phyloP scores from a whole-genome alignment of 495 filamentous ascomycete species.

The Neurospora cerealis region DNA sequence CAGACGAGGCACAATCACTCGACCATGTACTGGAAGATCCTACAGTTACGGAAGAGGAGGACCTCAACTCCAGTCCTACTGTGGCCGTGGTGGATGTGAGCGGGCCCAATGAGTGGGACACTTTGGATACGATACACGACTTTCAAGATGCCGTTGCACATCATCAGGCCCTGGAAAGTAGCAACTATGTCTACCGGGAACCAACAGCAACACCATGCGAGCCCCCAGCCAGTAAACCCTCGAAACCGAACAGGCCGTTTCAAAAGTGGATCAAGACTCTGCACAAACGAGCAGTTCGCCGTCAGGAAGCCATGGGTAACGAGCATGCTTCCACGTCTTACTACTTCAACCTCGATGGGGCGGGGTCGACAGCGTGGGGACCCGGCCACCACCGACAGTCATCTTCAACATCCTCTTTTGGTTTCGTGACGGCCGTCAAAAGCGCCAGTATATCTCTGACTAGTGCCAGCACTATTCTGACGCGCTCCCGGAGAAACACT shows the following conservation, averaged over 20 bases:
- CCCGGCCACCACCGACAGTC: constrained; percentile 41
- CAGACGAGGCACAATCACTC: neutral
- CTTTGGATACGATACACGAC: constrained; percentile 34
- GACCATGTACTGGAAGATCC: neutral
- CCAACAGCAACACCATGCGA: neutral
- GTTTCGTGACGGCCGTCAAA: constrained; percentile 63
- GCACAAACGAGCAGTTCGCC: constrained; percentile 35
- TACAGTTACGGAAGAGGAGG: neutral
- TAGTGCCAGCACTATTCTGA: constrained; percentile 50
- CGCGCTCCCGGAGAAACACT: constrained; percentile 45
- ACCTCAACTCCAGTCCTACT: neutral
- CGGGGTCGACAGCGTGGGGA: constrained; percentile 11
- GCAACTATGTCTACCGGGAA: constrained; percentile 16
- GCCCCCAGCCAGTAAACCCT: neutral
- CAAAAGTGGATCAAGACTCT: constrained; percentile 50
- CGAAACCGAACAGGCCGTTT: constrained; percentile 31
- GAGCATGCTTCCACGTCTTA: constrained; percentile 31
- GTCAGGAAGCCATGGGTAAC: constrained; percentile 20
- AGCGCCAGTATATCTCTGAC: constrained; percentile 65
- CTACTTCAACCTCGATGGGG: constrained; percentile 19
- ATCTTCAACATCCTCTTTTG: constrained; percentile 62
- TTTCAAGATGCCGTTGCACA: constrained; percentile 22
- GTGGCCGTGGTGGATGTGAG: constrained; percentile 10
- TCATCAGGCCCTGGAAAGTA: constrained; percentile 15
- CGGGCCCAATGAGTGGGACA: constrained; percentile 20